phyloP scores from a whole-genome alignment of 2,329 filamentous ascomycete species.

The Talaromyces atroroseus region DNA sequence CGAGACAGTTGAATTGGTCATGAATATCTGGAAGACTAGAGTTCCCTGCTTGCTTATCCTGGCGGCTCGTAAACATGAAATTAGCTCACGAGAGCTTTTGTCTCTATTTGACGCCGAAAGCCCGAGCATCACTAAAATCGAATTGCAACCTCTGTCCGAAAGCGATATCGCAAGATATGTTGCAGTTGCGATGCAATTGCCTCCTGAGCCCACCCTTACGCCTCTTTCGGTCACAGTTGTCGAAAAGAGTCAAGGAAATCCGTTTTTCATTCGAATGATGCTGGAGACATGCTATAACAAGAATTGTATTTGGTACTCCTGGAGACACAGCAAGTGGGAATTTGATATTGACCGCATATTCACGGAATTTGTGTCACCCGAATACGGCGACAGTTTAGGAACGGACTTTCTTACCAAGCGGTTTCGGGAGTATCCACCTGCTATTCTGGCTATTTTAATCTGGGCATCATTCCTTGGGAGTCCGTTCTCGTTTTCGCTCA shows the following conservation, averaged over 20 bases:
- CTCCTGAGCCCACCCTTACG: conserved; percentile 62
- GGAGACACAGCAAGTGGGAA: conserved; percentile 73
- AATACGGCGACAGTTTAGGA: conserved; percentile 73
- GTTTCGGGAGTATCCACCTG: conserved; percentile 66
- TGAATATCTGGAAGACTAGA: conserved; percentile 70
- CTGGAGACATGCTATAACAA: conserved; percentile 80
- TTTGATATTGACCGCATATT: conserved; percentile 84
- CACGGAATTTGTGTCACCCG: conserved; percentile 72
- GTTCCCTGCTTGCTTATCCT: conserved; percentile 78
- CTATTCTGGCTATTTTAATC: conserved; percentile 71
- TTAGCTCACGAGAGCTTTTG: conserved; percentile 44
- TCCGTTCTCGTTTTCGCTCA: conserved; percentile 75
- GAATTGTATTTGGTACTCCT: conserved; percentile 86
- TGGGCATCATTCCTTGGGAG: conserved; percentile 83
- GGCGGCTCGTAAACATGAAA: conserved; percentile 65
- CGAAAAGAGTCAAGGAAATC: conserved; percentile 81
- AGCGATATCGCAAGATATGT: conserved; percentile 79
- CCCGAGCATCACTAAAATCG: conserved; percentile 62
- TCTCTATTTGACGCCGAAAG: conserved; percentile 42
- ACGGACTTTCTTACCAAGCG: conserved; percentile 76
- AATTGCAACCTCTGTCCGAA: conserved; percentile 68
- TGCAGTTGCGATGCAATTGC: conserved; percentile 69
- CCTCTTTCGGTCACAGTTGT: conserved; percentile 79
- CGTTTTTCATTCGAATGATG: conserved; percentile 89
- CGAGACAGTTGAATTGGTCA: conserved; percentile 77